A percentile compares a stretch with the other conserved stretches of the same genome.
Conservation (phyloP, 1,284 basidiomycete genomes). For the Marasmius sp. region DNA sequence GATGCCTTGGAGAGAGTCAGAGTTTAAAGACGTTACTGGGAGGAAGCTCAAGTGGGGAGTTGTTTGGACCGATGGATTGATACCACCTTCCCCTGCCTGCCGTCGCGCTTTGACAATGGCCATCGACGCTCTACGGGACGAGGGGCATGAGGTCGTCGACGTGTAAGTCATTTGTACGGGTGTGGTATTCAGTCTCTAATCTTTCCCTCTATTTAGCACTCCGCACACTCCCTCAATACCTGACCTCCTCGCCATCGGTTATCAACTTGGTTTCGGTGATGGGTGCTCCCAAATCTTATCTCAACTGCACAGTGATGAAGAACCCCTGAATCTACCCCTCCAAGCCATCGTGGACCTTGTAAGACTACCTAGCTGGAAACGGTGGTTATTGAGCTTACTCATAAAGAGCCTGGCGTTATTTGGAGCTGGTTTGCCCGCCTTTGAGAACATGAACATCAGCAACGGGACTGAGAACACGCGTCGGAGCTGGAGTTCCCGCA, state of each 20-base stretch:
- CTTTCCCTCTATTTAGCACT: constrained; percentile 25
- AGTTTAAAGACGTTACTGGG: constrained; percentile 30
- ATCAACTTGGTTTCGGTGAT: constrained; percentile 53
- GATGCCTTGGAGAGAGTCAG: constrained; percentile 52
- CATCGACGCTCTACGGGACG: constrained; percentile 52
- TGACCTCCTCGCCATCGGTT: constrained; percentile 46
- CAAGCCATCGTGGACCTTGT: neutral
- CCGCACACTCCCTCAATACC: constrained; percentile 43
- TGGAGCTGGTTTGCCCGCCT: neutral
- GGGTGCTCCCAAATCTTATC: constrained; percentile 35
- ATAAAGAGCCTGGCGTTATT: neutral
- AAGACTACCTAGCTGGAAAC: neutral
- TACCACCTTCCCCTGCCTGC: constrained; percentile 68
- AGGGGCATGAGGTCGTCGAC: constrained; percentile 71
- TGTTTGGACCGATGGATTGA: constrained; percentile 51
- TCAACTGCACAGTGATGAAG: neutral
- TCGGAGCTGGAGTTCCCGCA: neutral
- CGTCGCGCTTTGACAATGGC: constrained; percentile 64
- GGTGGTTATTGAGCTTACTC: neutral
- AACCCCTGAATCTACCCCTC: neutral
- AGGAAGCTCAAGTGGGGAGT: constrained; percentile 56
- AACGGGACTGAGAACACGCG: neutral
- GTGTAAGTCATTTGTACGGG: constrained; percentile 42
- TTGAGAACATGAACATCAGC: neutral
- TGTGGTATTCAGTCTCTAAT: neutral